A percentile compares a stretch with the other conserved stretches of the same genome.
phyloP scores from a whole-genome alignment of 2,329 filamentous ascomycete genomes.

The Dendrostoma leiphaemia region DNA sequence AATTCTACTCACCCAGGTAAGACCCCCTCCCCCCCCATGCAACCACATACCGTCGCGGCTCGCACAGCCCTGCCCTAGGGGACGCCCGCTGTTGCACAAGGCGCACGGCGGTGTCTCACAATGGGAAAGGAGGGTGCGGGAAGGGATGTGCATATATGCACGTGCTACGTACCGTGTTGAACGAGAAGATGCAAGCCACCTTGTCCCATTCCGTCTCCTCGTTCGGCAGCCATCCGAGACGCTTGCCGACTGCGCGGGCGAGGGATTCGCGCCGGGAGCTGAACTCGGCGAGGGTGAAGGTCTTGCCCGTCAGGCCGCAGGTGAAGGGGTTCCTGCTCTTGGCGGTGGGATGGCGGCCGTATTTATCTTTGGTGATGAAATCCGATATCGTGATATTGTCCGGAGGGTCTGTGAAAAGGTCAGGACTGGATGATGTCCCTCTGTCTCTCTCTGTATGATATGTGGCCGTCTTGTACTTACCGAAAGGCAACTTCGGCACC shows the following conservation, averaged over 20 bases:
- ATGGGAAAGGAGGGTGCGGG: neutral
- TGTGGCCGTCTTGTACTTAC: too few species aligned
- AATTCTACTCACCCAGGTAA: too few species aligned
- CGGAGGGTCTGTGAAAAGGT: slow-evolving; percentile 50
- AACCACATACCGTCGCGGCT: slow-evolving; percentile 3
- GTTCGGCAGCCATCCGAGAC: slow-evolving; percentile 69
- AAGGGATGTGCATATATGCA: too few species aligned
- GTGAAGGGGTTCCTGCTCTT: slow-evolving; percentile 70
- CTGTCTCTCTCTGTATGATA: too few species aligned
- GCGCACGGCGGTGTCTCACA: neutral
- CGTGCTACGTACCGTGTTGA: slow-evolving; percentile 66
- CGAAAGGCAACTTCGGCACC: slow-evolving; percentile 57
- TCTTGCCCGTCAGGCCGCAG: slow-evolving; percentile 70
- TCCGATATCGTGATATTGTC: slow-evolving; percentile 73
- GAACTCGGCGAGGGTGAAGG: slow-evolving; percentile 62
- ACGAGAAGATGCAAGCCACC: slow-evolving; percentile 71
- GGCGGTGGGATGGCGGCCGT: slow-evolving; percentile 63
- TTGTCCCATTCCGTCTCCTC: slow-evolving; percentile 78
- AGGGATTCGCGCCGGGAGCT: slow-evolving; percentile 65
- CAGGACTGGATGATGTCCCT: slow-evolving; percentile 11
- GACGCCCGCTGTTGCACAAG: too few species aligned
- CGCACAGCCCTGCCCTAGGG: too few species aligned
- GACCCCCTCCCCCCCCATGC: too few species aligned
- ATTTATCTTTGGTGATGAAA: slow-evolving; percentile 72
- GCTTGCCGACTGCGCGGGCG: slow-evolving; percentile 65